A percentile compares a stretch with the other conserved stretches of the same genome.
Conservation (phyloP, 306 rosid species). For the Cucumis hystrix region DNA sequence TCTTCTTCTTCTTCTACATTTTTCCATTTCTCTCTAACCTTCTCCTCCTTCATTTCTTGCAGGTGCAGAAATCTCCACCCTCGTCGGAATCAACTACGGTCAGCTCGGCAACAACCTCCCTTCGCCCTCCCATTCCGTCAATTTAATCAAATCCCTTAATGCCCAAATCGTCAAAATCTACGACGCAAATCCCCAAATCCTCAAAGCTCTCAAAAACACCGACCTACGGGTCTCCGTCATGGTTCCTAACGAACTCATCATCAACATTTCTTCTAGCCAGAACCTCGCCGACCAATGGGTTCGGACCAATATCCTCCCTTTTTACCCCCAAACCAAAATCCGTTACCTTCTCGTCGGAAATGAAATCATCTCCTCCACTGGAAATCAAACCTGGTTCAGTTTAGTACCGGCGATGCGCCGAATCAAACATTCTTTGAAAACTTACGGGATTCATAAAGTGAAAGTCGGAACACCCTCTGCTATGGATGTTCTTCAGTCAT, state of each 20-base stretch:
- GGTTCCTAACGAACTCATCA: constrained; percentile 57
- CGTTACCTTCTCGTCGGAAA: constrained; percentile 80
- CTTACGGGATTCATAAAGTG: constrained; percentile 25
- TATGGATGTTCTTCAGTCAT: constrained; percentile 49
- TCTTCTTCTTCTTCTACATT: not conserved
- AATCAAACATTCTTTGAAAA: constrained; percentile 28
- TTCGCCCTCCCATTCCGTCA: constrained; percentile 27
- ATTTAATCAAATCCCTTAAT: constrained; percentile 32
- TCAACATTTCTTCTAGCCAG: constrained; percentile 41
- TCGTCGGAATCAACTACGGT: constrained; percentile 63
- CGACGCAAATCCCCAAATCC: constrained; percentile 37
- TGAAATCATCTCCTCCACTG: constrained; percentile 37
- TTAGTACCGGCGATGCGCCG: constrained; percentile 57
- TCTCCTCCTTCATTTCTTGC: not conserved
- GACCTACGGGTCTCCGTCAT: constrained; percentile 41
- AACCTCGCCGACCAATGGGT: constrained; percentile 51
- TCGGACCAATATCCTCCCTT: constrained; percentile 33
- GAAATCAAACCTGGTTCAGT: constrained; percentile 26
- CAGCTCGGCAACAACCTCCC: constrained; percentile 68
- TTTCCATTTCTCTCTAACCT: not conserved
- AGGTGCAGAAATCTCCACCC: constrained; percentile 31
- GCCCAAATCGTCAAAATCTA: constrained; percentile 57
- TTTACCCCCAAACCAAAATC: constrained; percentile 34
- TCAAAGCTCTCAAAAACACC: constrained; percentile 37
- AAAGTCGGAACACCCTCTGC: constrained; percentile 69